These are phyloP conservation scores for Fragaria ananassa DNA, from an alignment of 306 rosid species.

Conservation along the genomic window DNA sequence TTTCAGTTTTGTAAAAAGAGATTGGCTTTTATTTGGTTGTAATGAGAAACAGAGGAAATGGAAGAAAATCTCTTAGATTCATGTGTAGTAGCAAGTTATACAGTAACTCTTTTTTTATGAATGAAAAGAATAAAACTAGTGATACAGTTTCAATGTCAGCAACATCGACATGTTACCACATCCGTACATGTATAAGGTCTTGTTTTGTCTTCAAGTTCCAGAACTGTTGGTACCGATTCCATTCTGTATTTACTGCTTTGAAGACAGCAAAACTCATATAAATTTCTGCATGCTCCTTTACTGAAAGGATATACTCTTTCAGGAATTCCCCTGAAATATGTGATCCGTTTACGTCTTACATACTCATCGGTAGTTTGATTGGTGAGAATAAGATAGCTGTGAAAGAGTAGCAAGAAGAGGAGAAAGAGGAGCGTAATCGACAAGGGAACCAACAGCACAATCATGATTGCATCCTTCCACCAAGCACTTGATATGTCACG, in stretches of 20 bases:
- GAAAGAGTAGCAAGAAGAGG: constrained; percentile 70
- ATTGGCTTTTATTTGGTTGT: not conserved
- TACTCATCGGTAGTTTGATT: constrained; percentile 94
- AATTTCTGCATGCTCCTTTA: constrained; percentile 64
- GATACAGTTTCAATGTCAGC: constrained; percentile 41
- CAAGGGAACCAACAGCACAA: constrained; percentile 57
- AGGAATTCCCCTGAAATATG: constrained; percentile 73
- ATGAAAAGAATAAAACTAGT: constrained; percentile 5
- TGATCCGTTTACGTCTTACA: constrained; percentile 88
- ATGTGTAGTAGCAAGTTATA: not conserved
- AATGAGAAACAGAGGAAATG: not conserved
- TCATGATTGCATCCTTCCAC: constrained; percentile 86
- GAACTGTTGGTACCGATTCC: constrained; percentile 60
- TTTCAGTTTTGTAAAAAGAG: not conserved
- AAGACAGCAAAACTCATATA: constrained; percentile 68
- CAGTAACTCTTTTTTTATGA: not conserved
- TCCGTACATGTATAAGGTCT: constrained; percentile 72
- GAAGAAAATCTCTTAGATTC: not conserved
- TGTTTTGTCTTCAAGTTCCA: constrained; percentile 55
- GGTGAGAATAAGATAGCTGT: constrained; percentile 82
- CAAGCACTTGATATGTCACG: constrained; percentile 55
- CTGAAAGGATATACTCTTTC: constrained; percentile 90
- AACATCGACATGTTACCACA: constrained; percentile 65
- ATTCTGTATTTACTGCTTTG: constrained; percentile 32
- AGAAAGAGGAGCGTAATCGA: constrained; percentile 60